Evolutionary conservation across 208 protist genomes (phyloP).

Genomic region (Novymonas esmeraldas): DNA sequence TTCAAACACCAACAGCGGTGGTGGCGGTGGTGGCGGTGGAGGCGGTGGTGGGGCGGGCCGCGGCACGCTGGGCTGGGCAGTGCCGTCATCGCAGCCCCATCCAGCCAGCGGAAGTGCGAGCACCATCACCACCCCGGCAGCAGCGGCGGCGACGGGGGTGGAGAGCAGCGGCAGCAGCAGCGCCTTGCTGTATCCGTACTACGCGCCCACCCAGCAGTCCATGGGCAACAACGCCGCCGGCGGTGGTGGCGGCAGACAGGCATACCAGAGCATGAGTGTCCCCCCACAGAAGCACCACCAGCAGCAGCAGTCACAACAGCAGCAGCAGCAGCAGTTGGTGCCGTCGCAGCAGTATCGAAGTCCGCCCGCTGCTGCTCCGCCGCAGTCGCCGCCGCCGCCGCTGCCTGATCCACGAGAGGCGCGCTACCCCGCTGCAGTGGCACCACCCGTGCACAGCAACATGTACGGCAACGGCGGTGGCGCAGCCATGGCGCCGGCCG

Average conservation of each 20-base stretch:
- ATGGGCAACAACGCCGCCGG: neutral
- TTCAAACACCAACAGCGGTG: no score
- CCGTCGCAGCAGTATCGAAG: neutral
- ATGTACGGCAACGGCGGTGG: neutral
- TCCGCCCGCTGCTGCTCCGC: neutral
- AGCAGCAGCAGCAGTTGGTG: neutral
- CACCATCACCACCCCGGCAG: neutral
- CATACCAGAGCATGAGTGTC: no score
- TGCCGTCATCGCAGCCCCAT: neutral
- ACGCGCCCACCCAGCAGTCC: no score
- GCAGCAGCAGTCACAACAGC: neutral
- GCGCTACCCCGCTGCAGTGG: neutral
- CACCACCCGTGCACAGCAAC: neutral
- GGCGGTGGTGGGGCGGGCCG: no score
- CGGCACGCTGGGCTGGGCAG: neutral
- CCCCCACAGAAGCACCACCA: neutral
- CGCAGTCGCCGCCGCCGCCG: slow-evolving; percentile 2
- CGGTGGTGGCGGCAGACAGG: neutral
- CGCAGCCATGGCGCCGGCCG: neutral
- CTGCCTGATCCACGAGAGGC: no score
- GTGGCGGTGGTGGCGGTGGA: no score
- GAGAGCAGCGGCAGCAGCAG: neutral
- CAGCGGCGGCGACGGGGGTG: neutral
- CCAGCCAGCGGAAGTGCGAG: slow-evolving; percentile 1
- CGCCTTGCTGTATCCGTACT: no score